phyloP scores from a whole-genome alignment of 345 rosid genomes.

The Adansonia digitata region DNA sequence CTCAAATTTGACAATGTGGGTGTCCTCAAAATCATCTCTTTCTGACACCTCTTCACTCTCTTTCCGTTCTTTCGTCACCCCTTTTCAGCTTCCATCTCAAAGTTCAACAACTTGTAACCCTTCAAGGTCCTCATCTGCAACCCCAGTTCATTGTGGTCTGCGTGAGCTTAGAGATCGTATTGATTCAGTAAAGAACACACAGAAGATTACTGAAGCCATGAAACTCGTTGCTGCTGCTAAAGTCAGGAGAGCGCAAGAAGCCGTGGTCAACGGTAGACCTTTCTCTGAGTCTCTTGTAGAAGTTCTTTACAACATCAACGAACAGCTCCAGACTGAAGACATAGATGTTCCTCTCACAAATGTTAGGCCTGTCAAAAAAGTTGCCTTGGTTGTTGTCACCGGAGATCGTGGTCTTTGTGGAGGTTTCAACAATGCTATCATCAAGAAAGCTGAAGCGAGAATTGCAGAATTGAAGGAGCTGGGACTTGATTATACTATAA shows the following conservation, averaged over 20 bases:
- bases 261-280: conserved; percentile 83
- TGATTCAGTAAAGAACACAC: conserved; percentile 82
- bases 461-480: conserved; percentile 60
- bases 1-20: conserved; percentile 78
- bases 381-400: conserved; percentile 83
- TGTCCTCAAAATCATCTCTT: conserved; percentile 66
- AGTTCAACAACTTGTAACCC: conserved; percentile 26
- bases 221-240: conserved; percentile 96
- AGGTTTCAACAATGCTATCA: conserved; percentile 57
- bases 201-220: conserved; percentile 98
- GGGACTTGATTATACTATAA: conserved; percentile 57
- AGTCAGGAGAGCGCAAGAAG: conserved; percentile 97
- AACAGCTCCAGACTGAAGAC: conserved; percentile 85
- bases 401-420: conserved; percentile 96
- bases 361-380: conserved; percentile 89
- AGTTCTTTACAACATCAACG: conserved; percentile 92
- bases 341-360: conserved; percentile 76
- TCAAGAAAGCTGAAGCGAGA: conserved; percentile 80
- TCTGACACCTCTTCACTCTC: conserved; percentile 72
- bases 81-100: conserved; percentile 49
- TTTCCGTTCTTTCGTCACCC: conserved; percentile 56
- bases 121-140: conserved; percentile 47
- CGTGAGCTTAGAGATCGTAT: conserved; percentile 79
- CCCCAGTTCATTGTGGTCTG: conserved; percentile 66
- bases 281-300: conserved; percentile 90